A percentile compares a stretch with the other conserved stretches of the same genome.
Evolutionary conservation across 2,329 filamentous ascomycete species (phyloP).

Genomic region (Phialocephala subalpina): DNA sequence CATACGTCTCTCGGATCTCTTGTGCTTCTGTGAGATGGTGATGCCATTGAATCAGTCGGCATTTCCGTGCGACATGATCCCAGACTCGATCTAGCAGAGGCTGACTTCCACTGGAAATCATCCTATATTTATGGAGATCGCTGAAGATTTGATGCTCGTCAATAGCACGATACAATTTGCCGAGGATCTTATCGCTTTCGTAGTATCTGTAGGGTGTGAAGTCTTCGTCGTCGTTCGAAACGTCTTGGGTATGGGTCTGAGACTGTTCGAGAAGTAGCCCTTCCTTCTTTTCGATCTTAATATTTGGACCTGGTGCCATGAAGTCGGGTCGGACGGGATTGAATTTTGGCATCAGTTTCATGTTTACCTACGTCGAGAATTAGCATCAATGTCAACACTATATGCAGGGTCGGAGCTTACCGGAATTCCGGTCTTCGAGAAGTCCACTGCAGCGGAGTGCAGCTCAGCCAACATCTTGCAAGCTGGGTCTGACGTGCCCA

Average conservation of each 20-base stretch:
- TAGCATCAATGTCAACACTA: background rate
- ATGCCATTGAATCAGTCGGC: conserved; percentile 46
- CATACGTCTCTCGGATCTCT: conserved; percentile 56
- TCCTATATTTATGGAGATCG: conserved; percentile 36
- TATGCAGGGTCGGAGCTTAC: conserved; percentile 45
- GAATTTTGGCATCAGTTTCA: conserved; percentile 34
- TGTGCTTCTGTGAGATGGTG: conserved; percentile 48
- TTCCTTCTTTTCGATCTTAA: conserved; percentile 49
- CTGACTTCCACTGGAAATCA: conserved; percentile 21
- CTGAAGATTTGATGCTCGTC: conserved; percentile 72
- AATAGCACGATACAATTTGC: conserved; percentile 74
- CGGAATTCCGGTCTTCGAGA: conserved; percentile 75
- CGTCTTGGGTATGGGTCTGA: conserved; percentile 19
- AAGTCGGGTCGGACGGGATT: conserved; percentile 56
- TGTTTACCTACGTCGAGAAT: background rate
- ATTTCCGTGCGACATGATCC: conserved; percentile 48
- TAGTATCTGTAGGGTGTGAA: conserved; percentile 66
- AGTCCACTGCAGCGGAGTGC: conserved; percentile 77
- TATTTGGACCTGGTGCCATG: conserved; percentile 57
- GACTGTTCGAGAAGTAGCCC: conserved; percentile 34
- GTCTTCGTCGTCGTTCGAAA: conserved; percentile 56
- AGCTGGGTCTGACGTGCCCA: conserved; percentile 59
- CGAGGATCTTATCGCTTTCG: conserved; percentile 71
- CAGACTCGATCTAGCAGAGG: conserved; percentile 46
- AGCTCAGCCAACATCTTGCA: conserved; percentile 67